Percentiles rank a stretch among this genome's conserved stretches.
Conservation (phyloP, 345 rosid species). For the Citropsis articulata region DNA sequence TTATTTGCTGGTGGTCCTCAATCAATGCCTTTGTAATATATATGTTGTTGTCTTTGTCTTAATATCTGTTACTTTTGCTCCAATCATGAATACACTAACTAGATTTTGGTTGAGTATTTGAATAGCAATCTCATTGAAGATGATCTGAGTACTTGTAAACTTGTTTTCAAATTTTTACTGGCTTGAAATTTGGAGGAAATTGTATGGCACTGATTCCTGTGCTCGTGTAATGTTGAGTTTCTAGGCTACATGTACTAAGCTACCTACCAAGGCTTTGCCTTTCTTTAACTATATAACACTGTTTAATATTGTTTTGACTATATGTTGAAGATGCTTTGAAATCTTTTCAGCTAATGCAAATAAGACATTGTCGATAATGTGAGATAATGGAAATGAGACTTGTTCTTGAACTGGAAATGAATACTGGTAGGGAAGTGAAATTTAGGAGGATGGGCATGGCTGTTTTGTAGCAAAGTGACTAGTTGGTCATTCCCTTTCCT, state of each 20-base stretch:
- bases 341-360: not conserved
- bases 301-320: not conserved
- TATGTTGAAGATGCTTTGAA: not conserved
- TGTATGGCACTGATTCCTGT: not conserved
- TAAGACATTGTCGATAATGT: not conserved
- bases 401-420: not conserved
- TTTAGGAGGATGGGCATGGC: not conserved
- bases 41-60: conserved; percentile 9
- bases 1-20: conserved; percentile 31
- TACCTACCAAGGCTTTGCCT: not conserved
- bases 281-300: not conserved
- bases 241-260: not conserved
- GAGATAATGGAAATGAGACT: not conserved
- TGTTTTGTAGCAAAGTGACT: not conserved
- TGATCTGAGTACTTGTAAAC: not conserved
- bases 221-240: not conserved
- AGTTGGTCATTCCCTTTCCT: not conserved
- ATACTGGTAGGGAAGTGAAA: not conserved
- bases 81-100: conserved; percentile 6
- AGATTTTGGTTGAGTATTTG: not conserved
- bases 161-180: not conserved
- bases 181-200: not conserved
- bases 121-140: conserved; percentile 1
- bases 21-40: not conserved
- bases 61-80: conserved; percentile 12